A percentile compares a stretch with the other conserved stretches of the same genome.
phyloP scores from a whole-genome alignment of 768 basidiomycete species.

The Myochromella boudieri region DNA sequence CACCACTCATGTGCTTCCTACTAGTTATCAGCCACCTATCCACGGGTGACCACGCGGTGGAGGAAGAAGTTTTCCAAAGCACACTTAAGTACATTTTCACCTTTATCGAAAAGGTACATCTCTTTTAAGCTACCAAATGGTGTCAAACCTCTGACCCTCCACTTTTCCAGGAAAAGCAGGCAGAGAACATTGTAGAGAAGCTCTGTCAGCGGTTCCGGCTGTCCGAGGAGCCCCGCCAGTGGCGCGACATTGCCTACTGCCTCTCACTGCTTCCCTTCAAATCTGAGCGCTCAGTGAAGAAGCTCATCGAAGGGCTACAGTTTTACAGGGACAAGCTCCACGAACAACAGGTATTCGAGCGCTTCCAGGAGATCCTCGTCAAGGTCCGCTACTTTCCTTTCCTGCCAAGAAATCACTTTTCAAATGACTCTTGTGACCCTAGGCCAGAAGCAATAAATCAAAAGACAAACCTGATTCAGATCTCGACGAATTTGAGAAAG shows the following conservation, averaged over 20 bases:
- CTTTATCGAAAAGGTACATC: slow-evolving; percentile 90
- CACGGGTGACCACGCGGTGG: slow-evolving; percentile 86
- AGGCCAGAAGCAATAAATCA: slow-evolving; percentile 90
- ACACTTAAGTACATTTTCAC: slow-evolving; percentile 95
- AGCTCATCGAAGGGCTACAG: slow-evolving; percentile 88
- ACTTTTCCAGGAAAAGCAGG: slow-evolving; percentile 87
- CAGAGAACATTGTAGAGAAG: slow-evolving; percentile 95
- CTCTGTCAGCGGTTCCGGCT: slow-evolving; percentile 94
- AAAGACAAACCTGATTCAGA: slow-evolving; percentile 92
- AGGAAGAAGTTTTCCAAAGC: slow-evolving; percentile 88
- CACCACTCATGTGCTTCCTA: slow-evolving; percentile 2
- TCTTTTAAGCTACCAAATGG: too few relatives aligned
- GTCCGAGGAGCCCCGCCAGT: slow-evolving; percentile 87
- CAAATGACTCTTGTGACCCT: too few relatives aligned
- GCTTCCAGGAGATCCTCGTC: slow-evolving; percentile 87
- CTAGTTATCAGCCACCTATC: slow-evolving; percentile 94
- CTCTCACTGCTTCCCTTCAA: slow-evolving; percentile 95
- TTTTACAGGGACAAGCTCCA: slow-evolving; percentile 97
- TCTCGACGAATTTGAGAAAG: slow-evolving; percentile 91
- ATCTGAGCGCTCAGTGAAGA: slow-evolving; percentile 94
- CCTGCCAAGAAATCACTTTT: neutral
- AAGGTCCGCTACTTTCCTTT: slow-evolving; percentile 54
- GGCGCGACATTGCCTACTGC: slow-evolving; percentile 97
- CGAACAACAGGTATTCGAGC: slow-evolving; percentile 75
- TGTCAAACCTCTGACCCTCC: neutral